A percentile compares a stretch with the other conserved stretches of the same genome.
Evolutionary conservation across 352 stramenopile genomes (phyloP).

Genomic region (Phytophthora parvispora): DNA sequence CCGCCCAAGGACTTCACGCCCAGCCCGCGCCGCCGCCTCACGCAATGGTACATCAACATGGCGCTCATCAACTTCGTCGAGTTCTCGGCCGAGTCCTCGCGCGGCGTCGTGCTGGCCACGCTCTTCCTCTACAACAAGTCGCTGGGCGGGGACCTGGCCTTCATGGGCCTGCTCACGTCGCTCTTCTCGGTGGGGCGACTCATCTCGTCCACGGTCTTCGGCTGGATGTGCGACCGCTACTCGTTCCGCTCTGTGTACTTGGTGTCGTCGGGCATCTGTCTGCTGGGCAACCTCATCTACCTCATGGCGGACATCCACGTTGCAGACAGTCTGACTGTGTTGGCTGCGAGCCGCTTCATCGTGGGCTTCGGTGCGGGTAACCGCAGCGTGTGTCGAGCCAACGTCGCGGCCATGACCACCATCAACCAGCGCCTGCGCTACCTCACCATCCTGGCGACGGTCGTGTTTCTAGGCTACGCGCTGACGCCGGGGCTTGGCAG

Average conservation of each 20-base stretch:
- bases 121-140: conserved; percentile 90
- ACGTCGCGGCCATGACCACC: conserved; percentile 76
- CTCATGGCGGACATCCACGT: conserved; percentile 73
- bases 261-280: conserved; percentile 77
- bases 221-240: conserved; percentile 88
- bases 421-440: conserved; percentile 82
- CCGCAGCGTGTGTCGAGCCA: conserved; percentile 79
- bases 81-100: conserved; percentile 82
- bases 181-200: conserved; percentile 85
- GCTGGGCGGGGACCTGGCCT: conserved; percentile 75
- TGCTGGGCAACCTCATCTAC: conserved; percentile 84
- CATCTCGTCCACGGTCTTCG: conserved; percentile 85
- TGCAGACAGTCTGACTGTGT: conserved; percentile 55
- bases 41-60: conserved; percentile 85
- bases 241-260: conserved; percentile 87
- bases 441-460: conserved; percentile 75
- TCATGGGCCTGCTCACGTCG: conserved; percentile 86
- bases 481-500: conserved; percentile 77
- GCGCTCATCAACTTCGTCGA: conserved; percentile 89
- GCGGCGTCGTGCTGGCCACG: conserved; percentile 80
- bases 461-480: conserved; percentile 84
- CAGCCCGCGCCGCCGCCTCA: conserved; percentile 55
- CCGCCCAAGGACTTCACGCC: conserved; percentile 46
- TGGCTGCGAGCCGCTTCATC: conserved; percentile 75
- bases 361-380: conserved; percentile 86